Conservation (phyloP, 2,329 filamentous ascomycete species). For the Penicillium hordei region DNA sequence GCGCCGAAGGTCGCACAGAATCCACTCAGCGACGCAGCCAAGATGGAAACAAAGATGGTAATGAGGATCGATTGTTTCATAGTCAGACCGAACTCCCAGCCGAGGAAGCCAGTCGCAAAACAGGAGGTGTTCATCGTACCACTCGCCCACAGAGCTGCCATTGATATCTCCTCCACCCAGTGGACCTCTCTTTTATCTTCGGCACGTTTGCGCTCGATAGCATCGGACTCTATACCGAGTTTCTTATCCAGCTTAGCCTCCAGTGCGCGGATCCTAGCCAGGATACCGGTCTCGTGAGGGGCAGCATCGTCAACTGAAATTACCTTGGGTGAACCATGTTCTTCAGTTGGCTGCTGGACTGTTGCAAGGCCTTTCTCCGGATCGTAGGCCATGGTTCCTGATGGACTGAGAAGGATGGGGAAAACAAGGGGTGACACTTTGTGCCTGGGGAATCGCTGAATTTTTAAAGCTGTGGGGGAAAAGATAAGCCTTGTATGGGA, state of each 20-base stretch:
- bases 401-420: background rate
- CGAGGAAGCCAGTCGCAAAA: background rate
- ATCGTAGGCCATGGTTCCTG: background rate
- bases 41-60: background rate
- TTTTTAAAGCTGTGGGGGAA: background rate
- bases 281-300: background rate
- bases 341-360: background rate
- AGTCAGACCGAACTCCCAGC: background rate
- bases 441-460: background rate
- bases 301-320: background rate
- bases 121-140: background rate
- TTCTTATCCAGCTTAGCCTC: background rate
- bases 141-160: background rate
- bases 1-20: background rate
- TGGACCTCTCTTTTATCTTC: background rate
- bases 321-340: background rate
- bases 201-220: background rate
- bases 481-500: background rate
- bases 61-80: background rate
- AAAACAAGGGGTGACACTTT: background rate
- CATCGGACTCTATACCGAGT: background rate
- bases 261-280: background rate
- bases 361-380: background rate
- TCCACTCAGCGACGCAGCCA: background rate
- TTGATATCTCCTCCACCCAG: background rate